Evolutionary conservation across 768 basidiomycete genomes (phyloP).

Genomic region (Russula abietina): DNA sequence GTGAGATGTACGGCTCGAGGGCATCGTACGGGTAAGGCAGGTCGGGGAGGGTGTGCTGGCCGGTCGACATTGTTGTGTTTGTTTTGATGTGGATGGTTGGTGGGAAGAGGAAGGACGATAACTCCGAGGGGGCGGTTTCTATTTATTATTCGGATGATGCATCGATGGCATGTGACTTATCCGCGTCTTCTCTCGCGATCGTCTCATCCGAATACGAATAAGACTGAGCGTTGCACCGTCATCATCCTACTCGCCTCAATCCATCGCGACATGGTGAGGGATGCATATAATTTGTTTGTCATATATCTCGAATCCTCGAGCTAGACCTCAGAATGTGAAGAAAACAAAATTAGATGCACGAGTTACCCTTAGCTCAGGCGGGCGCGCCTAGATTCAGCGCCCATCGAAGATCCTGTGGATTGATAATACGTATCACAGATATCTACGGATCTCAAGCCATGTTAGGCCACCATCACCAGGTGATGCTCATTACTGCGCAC

Average conservation of each 20-base stretch:
- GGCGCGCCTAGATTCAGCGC: neutral
- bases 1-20: constrained; percentile 89
- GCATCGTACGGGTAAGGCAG: constrained; percentile 80
- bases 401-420: neutral
- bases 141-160: constrained; percentile 13
- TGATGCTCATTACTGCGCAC: neutral
- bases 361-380: neutral
- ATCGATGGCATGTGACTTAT: constrained; percentile 15
- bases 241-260: neutral
- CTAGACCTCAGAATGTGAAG: neutral
- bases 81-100: neutral
- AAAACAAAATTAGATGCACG: neutral
- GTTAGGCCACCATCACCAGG: no score
- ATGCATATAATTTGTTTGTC: neutral
- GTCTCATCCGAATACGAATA: constrained; percentile 3
- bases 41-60: constrained; percentile 52
- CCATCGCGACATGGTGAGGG: neutral
- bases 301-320: neutral
- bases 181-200: neutral
- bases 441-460: no score
- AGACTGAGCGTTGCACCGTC: neutral
- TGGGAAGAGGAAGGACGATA: neutral
- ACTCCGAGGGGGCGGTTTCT: constrained; percentile 5
- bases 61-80: constrained; percentile 28
- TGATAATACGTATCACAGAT: no score